Evolutionary conservation across 2,329 filamentous ascomycete genomes (phyloP), one percentile per base, ranked within the genome.

Genomic region (Phaeosphaeriaceae sp.): DNA sequence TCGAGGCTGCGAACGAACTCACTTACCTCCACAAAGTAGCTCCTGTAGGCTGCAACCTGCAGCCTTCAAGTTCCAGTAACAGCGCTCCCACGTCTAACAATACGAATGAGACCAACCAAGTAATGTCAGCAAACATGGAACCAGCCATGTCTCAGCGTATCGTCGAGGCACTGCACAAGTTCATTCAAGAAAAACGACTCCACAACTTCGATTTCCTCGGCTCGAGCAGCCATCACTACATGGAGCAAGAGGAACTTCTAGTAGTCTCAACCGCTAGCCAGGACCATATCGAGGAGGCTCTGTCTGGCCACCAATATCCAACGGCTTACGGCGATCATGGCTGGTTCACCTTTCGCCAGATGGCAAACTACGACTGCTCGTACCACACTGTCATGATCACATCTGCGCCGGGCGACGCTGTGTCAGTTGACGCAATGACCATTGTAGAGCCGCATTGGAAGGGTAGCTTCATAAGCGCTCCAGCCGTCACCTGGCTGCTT

Each of bases 191-290:
- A 5, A 60, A 68, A 53, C 56, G 61, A n/a, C 48, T 33, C 52
- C 47, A 47, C 27, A 62, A 62, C 48, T 66, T 65, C 33, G 40
- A 21, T 6, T 68, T 68, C 27, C 56, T 68, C 7, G 64, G 45
- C 5, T 44, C 42, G 27, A 40, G 63, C 19, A 62, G 50, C 50
- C 63, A 65, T 21, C 9, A 20, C 11, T 54, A 57, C 48, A 61
- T 53, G 51, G 40, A 58, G 19, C 52, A 54, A 2, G 10, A 58
- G 7, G 54, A 56, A 1, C 53, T 68, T 24, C 52, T 62, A 0
- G 41, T 56, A n/a, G 55, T 65, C 3, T 48, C 46, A 15, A 46
- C 1, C 17, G 58, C 63, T 3, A 11, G 31, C 15, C 1, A 9
- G 13, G 46, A 57, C 0, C 48, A 58, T n/a, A 45, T 60, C n/a